Conservation (phyloP, 2,329 filamentous ascomycete genomes). For the Diplocarpon rosae region DNA sequence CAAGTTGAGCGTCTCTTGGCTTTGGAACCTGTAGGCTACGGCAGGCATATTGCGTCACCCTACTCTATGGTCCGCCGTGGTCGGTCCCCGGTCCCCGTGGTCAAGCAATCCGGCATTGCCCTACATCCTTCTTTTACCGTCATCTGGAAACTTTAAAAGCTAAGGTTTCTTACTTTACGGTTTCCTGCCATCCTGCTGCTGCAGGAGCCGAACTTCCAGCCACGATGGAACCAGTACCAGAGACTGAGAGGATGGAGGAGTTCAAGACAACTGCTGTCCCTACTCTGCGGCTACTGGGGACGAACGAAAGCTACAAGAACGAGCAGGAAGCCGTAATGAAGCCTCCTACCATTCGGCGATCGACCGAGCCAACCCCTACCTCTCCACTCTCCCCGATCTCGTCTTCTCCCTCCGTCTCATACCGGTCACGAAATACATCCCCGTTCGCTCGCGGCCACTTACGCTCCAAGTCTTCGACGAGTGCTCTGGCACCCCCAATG, state of each 20-base stretch:
- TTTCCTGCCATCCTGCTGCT: not conserved
- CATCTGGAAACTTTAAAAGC: too few relatives aligned
- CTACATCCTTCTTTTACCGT: slow-evolving; percentile 14
- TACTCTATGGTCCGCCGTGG: too few relatives aligned
- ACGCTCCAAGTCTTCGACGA: slow-evolving; percentile 46
- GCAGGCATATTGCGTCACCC: not conserved
- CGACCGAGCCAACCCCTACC: slow-evolving; percentile 44
- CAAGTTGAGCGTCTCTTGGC: too few relatives aligned
- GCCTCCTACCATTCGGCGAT: slow-evolving; percentile 43
- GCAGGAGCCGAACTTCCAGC: not conserved
- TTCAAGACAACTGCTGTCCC: slow-evolving; percentile 49
- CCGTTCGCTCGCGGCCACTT: slow-evolving; percentile 46
- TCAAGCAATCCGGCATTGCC: slow-evolving; percentile 8
- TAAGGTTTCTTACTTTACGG: too few relatives aligned
- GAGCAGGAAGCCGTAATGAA: slow-evolving; percentile 33
- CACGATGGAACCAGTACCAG: slow-evolving; percentile 55
- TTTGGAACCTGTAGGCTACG: too few relatives aligned
- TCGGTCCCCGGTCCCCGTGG: not conserved
- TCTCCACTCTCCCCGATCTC: slow-evolving; percentile 38
- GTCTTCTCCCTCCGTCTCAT: slow-evolving; percentile 37
- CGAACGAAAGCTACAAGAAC: slow-evolving; percentile 8
- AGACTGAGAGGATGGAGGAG: slow-evolving; percentile 57
- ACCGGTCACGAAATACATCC: slow-evolving; percentile 51
- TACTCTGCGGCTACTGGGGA: slow-evolving; percentile 35
- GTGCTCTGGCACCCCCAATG: slow-evolving; percentile 45